Evolutionary conservation across 2,329 filamentous ascomycete species (phyloP), one percentile per base, ranked within the genome.

Genomic region (Claviceps sp.): DNA sequence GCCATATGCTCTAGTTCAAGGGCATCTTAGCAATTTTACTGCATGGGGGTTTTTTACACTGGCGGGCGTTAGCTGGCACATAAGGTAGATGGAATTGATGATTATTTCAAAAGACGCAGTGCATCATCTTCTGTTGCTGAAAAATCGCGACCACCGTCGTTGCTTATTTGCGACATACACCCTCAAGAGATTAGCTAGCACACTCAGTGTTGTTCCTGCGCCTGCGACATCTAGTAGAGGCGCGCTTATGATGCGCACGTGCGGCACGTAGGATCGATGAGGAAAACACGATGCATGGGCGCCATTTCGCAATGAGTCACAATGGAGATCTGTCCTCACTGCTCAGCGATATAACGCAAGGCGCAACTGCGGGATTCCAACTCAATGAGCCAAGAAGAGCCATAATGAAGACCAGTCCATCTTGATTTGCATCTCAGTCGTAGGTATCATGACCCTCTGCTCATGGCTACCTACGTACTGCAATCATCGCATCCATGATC

Each of bases 21-120:
- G 30, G 48, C 48, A 26, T 16, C n/a, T 26, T 42, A 24, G n/a
- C 17, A 50, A 24, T 46, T 47, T 46, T 44, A 41, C 44, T 45
- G 42, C 46, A 44, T 42, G 38, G 48, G 24, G 38, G 19, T 44
- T 26, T 16, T 34, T 37, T 48, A 46, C 47, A 47, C 50, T 48
- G 52, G 52, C 47, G 50, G 52, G 52, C 47, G 50, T 57, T 57
- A 51, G 56, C 54, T 55, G 56, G 54, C 51, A 55, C 48, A 52
- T 48, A 52, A 54, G 47, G 52, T 57, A 58, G 54, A 54, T 41
- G 50, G 49, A 56, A 57, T 57, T 54, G 53, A 57, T 52, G 44
- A 56, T 51, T 16, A 48, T 46, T 50, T 52, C 40, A 51, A 54
- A 44, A 30, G 22, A 52, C 30, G 6, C 19, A 16, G 40, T 4